Evolutionary conservation across 1,284 basidiomycete genomes (phyloP).

Genomic region (Fomitopsis palustris): DNA sequence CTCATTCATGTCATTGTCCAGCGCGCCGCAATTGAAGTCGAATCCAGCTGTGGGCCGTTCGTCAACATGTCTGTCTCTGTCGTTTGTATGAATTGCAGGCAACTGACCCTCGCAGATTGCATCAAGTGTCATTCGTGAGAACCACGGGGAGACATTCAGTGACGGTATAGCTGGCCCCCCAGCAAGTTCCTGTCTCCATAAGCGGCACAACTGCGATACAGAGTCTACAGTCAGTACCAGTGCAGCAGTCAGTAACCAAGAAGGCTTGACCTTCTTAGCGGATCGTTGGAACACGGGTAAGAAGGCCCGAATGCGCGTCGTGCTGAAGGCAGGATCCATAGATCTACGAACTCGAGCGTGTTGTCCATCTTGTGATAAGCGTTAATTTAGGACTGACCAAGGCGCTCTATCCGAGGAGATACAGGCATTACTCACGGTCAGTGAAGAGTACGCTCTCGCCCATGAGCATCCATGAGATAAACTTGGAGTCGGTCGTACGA

Average conservation of each 20-base stretch:
- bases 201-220: slow-evolving; percentile 13
- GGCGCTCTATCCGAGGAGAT: neutral
- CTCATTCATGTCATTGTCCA: slow-evolving; percentile 26
- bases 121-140: slow-evolving; percentile 43
- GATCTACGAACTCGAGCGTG: slow-evolving; percentile 40
- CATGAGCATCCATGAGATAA: slow-evolving; percentile 8
- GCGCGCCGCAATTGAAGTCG: slow-evolving; percentile 25
- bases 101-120: slow-evolving; percentile 38
- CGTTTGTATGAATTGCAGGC: slow-evolving; percentile 10
- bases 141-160: slow-evolving; percentile 36
- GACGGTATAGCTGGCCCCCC: slow-evolving; percentile 1
- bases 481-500: neutral
- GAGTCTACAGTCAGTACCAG: too few relatives aligned
- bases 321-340: slow-evolving; percentile 38
- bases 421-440: neutral
- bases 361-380: slow-evolving; percentile 26
- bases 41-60: slow-evolving; percentile 25
- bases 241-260: slow-evolving; percentile 6
- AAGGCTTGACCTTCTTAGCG: slow-evolving; percentile 36
- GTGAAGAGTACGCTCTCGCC: slow-evolving; percentile 31
- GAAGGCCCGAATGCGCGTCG: slow-evolving; percentile 42
- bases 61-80: slow-evolving; percentile 11
- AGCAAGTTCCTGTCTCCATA: slow-evolving; percentile 20
- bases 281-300: slow-evolving; percentile 45
- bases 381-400: neutral